These are phyloP conservation scores for Serpula lacrymans DNA, from an alignment of 768 basidiomycete genomes.

Conservation along the genomic window DNA sequence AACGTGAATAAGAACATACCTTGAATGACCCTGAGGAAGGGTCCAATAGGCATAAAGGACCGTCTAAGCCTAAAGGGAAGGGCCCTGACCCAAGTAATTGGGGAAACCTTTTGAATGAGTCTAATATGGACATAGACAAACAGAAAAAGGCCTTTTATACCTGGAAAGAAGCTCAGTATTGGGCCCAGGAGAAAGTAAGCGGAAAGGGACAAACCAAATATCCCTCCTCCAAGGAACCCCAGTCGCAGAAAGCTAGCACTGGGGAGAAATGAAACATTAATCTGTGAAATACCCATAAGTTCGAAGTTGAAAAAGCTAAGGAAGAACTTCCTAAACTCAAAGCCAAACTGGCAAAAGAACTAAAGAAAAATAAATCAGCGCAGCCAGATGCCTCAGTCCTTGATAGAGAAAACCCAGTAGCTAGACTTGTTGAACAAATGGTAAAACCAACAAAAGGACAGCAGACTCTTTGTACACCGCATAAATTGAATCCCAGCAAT, in stretches of 20 bases:
- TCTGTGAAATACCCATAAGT: too few species aligned
- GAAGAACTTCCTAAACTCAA: too few species aligned
- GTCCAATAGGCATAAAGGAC: too few species aligned
- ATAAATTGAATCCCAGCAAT: background rate
- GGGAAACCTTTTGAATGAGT: slow-evolving; percentile 9
- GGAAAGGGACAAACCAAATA: background rate
- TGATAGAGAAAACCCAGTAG: too few species aligned
- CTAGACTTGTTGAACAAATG: too few species aligned
- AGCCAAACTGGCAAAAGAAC: too few species aligned
- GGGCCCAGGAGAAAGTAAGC: background rate
- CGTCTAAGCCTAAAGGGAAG: slow-evolving; percentile 14
- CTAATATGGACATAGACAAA: slow-evolving; percentile 6
- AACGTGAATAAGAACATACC: background rate
- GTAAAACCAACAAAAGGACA: background rate
- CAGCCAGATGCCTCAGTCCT: too few species aligned
- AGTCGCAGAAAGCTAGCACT: too few species aligned
- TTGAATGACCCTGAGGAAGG: background rate
- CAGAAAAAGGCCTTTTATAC: background rate
- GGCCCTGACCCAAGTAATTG: slow-evolving; percentile 13
- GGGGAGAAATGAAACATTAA: too few species aligned
- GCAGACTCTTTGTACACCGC: background rate
- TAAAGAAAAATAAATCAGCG: too few species aligned
- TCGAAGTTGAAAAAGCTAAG: too few species aligned
- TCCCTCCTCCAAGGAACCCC: too few species aligned
- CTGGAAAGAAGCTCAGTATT: background rate